Percentiles rank a stretch among this genome's conserved stretches.
Evolutionary conservation across 2,329 filamentous ascomycete genomes (phyloP).

Genomic region (Apiospora koreana): DNA sequence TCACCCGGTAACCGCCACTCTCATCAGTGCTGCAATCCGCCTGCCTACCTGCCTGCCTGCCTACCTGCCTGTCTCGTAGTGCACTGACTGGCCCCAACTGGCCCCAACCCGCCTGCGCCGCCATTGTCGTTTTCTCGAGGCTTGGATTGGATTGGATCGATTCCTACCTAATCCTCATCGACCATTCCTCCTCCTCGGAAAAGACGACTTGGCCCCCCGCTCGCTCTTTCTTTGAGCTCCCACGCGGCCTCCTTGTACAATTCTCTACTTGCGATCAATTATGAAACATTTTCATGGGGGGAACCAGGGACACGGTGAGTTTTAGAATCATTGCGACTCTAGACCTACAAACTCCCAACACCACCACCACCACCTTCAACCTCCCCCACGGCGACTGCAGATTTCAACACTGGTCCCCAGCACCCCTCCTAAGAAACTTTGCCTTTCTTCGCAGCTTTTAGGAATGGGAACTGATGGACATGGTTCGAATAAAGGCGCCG

Average conservation of each 20-base stretch:
- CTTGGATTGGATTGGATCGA: conserved; percentile 8
- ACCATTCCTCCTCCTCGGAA: conserved; percentile 6
- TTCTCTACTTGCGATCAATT: conserved; percentile 32
- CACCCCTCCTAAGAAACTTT: neutral
- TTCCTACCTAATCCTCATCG: conserved; percentile 7
- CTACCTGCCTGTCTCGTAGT: no score
- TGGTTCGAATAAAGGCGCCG: conserved; percentile 37
- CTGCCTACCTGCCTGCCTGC: neutral
- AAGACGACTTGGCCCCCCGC: neutral
- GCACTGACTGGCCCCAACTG: neutral
- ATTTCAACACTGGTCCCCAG: conserved; percentile 1
- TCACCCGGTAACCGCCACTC: neutral
- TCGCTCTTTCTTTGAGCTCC: conserved; percentile 1
- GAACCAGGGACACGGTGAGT: conserved; percentile 45
- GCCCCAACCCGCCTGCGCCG: neutral
- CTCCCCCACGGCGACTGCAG: neutral
- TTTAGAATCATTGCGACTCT: neutral
- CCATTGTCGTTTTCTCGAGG: conserved; percentile 4
- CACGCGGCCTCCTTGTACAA: neutral
- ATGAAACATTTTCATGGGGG: conserved; percentile 47
- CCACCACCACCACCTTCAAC: conserved; percentile 1
- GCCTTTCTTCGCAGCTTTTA: conserved; percentile 6
- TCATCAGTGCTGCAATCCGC: conserved; percentile 4
- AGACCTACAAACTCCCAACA: conserved; percentile 13
- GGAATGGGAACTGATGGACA: conserved; percentile 13